Conservation (phyloP, 2,329 filamentous ascomycete genomes). For the Xylariaceae sp. region DNA sequence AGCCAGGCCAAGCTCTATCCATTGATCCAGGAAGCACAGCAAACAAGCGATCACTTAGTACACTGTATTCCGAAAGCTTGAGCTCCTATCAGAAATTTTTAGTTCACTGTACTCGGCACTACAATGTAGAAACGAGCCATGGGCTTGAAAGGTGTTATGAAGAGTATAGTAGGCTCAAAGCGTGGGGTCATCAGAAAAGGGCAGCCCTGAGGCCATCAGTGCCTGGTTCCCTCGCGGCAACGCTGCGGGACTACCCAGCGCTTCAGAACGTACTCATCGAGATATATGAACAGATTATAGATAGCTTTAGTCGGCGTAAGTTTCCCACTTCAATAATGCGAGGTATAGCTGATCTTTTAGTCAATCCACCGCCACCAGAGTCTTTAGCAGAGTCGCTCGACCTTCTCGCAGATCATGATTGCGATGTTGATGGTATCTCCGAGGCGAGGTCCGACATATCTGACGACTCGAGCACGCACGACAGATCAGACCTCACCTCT, state of each 20-base stretch:
- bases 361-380: background rate
- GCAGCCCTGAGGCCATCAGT: background rate
- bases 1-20: too few relatives aligned
- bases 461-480: background rate
- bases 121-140: background rate
- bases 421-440: background rate
- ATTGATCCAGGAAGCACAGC: background rate
- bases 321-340: background rate
- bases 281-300: constrained; percentile 9
- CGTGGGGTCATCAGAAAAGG: constrained; percentile 14
- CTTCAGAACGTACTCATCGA: background rate
- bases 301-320: constrained; percentile 4
- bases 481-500: background rate
- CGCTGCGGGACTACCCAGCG: background rate
- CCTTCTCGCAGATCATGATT: background rate
- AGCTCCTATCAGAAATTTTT: background rate
- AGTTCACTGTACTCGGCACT: background rate
- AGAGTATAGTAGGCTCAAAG: constrained; percentile 19
- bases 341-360: background rate
- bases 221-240: background rate
- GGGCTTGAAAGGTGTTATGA: constrained; percentile 12
- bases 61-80: background rate
- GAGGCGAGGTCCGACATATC: background rate
- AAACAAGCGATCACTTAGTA: background rate
- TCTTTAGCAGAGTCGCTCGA: background rate